Percentiles rank a stretch among this genome's conserved stretches.
Conservation (phyloP, 2,329 filamentous ascomycete genomes). For the Aspergillus brasiliensis region DNA sequence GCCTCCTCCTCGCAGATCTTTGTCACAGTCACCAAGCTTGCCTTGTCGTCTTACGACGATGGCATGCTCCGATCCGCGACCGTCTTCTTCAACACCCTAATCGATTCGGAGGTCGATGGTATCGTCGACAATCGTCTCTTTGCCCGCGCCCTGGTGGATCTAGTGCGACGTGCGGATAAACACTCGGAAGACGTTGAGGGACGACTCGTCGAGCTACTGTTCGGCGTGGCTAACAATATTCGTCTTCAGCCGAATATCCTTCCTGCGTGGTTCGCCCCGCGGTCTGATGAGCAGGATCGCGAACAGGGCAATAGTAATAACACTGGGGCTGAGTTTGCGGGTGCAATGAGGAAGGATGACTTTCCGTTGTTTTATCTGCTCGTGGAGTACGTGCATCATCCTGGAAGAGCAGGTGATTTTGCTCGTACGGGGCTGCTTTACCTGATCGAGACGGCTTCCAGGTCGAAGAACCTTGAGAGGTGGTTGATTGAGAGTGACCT, state of each 20-base stretch:
- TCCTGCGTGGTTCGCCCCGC: constrained; percentile 84
- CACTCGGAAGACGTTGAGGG: constrained; percentile 80
- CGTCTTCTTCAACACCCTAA: constrained; percentile 82
- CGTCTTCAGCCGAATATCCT: constrained; percentile 83
- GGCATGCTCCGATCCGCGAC: constrained; percentile 83
- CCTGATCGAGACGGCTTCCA: constrained; percentile 89
- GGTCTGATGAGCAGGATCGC: constrained; percentile 43
- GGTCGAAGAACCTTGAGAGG: constrained; percentile 78
- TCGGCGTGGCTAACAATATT: constrained; percentile 96
- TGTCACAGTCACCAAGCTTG: constrained; percentile 84
- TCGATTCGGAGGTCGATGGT: constrained; percentile 95
- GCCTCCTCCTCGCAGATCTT: constrained; percentile 86
- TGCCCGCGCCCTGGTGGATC: constrained; percentile 81
- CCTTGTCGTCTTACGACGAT: constrained; percentile 80
- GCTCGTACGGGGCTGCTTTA: constrained; percentile 91
- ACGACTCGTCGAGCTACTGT: constrained; percentile 86
- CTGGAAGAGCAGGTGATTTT: constrained; percentile 93
- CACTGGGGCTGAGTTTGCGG: constrained; percentile 72
- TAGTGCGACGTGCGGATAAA: constrained; percentile 70
- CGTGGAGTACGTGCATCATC: constrained; percentile 95
- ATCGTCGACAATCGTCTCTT: constrained; percentile 87
- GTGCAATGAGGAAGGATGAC: constrained; percentile 83
- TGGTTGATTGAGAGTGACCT: constrained; percentile 98
- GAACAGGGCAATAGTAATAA: constrained; percentile 38
- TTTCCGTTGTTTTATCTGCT: constrained; percentile 95